Evolutionary conservation across 2,329 filamentous ascomycete species (phyloP), one percentile per base, ranked within the genome.

Genomic region (Colletotrichum tanaceti): DNA sequence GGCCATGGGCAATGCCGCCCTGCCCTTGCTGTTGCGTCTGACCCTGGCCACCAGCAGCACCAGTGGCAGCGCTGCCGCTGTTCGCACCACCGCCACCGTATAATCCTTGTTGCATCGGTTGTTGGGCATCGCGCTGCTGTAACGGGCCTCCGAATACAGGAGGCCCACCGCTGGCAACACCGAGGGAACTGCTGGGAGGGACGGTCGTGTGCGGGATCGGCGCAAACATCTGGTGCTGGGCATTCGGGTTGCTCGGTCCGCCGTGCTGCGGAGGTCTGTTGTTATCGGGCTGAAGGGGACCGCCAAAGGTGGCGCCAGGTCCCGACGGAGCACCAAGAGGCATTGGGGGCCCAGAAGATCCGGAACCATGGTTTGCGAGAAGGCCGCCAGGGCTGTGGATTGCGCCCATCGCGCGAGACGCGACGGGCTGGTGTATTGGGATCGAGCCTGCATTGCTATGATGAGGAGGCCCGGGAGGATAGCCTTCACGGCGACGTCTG

Each of bases 341-440:
- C 55, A 85, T 86, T 44, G 85, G 79, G 35, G 86, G 83, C 44
- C 84, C 82, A 41, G 86, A 86, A 41, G 87, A 85, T 61, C 90
- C 89, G 47, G 87, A 85, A 60, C 90, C 89, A 73, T 93, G 89
- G 72, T 90, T 93, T 10, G 91, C 88, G 46, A 98, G 87, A 43
- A 98, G 86, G 10, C 95, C 95, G 73, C 96, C 95, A 1, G 95
- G 95, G 53, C 94, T 97, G 77, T 97, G 95, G 65, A 98, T 97
- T 60, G 93, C 91, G 71, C 90, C 91, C 65, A 91, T 82, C 71
- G 93, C 84, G 80, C 94, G 85, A 76, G 94, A 89, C 71, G 95
- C 95, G 68, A 98, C 94, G 5, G 95, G 95, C 79, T 98, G 95
- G 80, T 98, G 95, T 74, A 98, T 91, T 63, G 94, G 93, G 63